Percentiles rank a stretch among this genome's conserved stretches.
phyloP scores from a whole-genome alignment of 116 monocot species.

The Zostera marina region DNA sequence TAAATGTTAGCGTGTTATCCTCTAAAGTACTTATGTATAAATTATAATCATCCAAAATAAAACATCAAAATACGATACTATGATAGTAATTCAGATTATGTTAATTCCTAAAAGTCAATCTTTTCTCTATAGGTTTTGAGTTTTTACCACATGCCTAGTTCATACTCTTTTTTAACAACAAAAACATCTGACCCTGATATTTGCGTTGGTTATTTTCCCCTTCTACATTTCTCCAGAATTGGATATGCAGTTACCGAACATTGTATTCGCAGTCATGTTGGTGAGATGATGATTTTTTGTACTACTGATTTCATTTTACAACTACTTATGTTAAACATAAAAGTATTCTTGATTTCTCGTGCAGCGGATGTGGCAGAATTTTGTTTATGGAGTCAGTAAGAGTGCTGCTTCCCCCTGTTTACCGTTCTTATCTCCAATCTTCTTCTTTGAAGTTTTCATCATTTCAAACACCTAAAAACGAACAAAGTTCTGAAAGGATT shows the following conservation, averaged over 20 bases:
- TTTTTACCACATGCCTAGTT: not conserved
- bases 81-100: too few species aligned
- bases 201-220: not conserved
- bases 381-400: constrained; percentile 44
- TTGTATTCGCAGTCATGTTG: constrained; percentile 62
- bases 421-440: constrained; percentile 31
- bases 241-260: constrained; percentile 69
- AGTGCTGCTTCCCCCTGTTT: constrained; percentile 69
- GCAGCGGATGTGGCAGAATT: constrained; percentile 70
- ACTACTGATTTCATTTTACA: not conserved
- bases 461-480: constrained; percentile 21
- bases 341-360: constrained; percentile 10
- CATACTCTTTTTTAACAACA: not conserved
- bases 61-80: too few species aligned
- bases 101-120: too few species aligned
- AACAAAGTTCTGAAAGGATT: constrained; percentile 15
- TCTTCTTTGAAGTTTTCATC: constrained; percentile 8
- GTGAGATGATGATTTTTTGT: constrained; percentile 14
- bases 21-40: too few species aligned
- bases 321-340: not conserved
- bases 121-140: too few species aligned
- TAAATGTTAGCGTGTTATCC: too few species aligned
- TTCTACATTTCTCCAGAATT: constrained; percentile 37
- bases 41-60: too few species aligned
- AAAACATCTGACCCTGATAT: not conserved